Conservation (phyloP, 371 early-diverging fungal genomes). For the Syncephalastrum sp. region DNA sequence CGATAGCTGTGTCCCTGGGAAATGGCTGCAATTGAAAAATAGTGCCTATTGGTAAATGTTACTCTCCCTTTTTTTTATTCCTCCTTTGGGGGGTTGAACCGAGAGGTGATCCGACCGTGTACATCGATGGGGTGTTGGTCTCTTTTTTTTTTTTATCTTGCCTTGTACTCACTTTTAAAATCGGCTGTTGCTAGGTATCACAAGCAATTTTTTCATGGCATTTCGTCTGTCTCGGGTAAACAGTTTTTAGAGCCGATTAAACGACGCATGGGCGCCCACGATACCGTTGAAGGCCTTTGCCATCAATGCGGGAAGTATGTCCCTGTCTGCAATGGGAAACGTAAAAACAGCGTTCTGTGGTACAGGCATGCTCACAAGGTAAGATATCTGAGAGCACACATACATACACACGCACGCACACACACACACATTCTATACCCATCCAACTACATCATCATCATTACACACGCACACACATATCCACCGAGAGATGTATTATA, state of each 20-base stretch:
- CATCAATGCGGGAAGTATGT: slow-evolving; percentile 80
- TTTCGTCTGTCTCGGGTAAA: slow-evolving; percentile 78
- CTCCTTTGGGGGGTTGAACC: too few species aligned
- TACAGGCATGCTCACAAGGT: slow-evolving; percentile 81
- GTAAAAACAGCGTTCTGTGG: slow-evolving; percentile 75
- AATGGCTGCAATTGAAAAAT: slow-evolving; percentile 92
- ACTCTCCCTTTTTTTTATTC: slow-evolving; percentile 1
- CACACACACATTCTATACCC: slow-evolving; percentile 1
- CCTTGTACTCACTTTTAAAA: background rate
- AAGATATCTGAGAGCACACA: slow-evolving; percentile 4
- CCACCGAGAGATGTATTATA: too few species aligned
- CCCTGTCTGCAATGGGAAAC: slow-evolving; percentile 67
- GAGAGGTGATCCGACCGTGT: too few species aligned
- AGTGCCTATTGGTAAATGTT: slow-evolving; percentile 79
- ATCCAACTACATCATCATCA: too few species aligned
- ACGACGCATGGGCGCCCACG: slow-evolving; percentile 51
- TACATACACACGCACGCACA: background rate
- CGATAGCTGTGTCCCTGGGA: slow-evolving; percentile 80
- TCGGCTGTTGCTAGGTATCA: slow-evolving; percentile 45
- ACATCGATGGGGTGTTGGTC: too few species aligned
- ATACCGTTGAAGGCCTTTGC: slow-evolving; percentile 73
- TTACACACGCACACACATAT: too few species aligned
- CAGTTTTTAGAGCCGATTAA: slow-evolving; percentile 70
- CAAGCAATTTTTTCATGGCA: slow-evolving; percentile 83
- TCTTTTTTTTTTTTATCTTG: background rate